Percentiles rank a stretch among this genome's conserved stretches.
phyloP scores from a whole-genome alignment of 768 basidiomycete genomes.

The Tylopilus rubrobrunneus region DNA sequence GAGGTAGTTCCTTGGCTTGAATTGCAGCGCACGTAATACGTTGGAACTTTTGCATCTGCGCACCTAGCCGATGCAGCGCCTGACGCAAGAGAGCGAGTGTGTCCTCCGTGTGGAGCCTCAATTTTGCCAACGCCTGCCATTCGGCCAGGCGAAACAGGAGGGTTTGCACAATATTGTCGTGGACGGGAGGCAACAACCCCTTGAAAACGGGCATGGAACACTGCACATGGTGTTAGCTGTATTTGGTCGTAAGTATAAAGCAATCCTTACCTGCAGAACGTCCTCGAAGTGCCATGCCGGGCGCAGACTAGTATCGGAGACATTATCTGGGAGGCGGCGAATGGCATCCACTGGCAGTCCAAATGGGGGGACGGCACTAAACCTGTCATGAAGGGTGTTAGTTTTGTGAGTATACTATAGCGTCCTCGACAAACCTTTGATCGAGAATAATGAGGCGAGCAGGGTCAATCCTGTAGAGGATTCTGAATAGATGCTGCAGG shows the following conservation, averaged over 20 bases:
- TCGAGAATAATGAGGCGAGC: not conserved
- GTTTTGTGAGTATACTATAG: not conserved
- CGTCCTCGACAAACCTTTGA: not conserved
- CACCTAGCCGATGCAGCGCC: not conserved
- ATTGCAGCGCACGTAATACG: not conserved
- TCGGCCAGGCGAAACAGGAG: constrained; percentile 20
- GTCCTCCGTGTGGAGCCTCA: not conserved
- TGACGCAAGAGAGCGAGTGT: not conserved
- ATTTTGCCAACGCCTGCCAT: constrained; percentile 13
- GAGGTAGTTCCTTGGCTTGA: not conserved
- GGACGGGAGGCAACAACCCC: constrained; percentile 29
- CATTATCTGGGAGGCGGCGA: constrained; percentile 32
- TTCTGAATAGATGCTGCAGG: not conserved
- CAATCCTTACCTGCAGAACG: constrained; percentile 9
- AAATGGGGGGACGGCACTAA: not conserved
- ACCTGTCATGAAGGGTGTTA: not conserved
- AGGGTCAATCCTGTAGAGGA: not conserved
- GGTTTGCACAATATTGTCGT: constrained; percentile 20
- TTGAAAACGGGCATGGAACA: constrained; percentile 39
- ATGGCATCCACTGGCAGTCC: constrained; percentile 30
- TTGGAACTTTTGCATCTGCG: not conserved
- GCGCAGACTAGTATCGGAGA: constrained; percentile 36
- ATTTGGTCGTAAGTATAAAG: not conserved
- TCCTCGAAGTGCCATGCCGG: constrained; percentile 11
- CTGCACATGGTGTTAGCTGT: constrained; percentile 9